A percentile compares a stretch with the other conserved stretches of the same genome.
Conservation (phyloP, 2,329 filamentous ascomycete species). For the Xylaria polymorpha region DNA sequence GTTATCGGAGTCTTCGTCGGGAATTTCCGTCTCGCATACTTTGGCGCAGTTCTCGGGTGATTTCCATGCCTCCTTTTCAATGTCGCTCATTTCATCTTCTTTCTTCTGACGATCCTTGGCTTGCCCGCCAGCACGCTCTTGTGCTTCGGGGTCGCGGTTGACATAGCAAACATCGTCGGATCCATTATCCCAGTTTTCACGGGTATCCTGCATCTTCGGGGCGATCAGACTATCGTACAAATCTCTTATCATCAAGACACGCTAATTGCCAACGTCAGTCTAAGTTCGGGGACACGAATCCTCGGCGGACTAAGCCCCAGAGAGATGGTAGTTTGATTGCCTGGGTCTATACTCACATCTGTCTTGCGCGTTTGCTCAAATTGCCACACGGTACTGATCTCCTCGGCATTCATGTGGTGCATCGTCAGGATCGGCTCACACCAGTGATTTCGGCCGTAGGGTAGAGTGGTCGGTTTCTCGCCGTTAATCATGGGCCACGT, state of each 20-base stretch:
- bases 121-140: constrained; percentile 50
- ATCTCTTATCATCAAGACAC: constrained; percentile 60
- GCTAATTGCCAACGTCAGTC: constrained; percentile 48
- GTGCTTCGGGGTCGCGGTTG: constrained; percentile 53
- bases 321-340: not conserved
- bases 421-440: constrained; percentile 68
- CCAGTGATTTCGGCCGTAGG: constrained; percentile 63
- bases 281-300: not conserved
- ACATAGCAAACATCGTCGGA: constrained; percentile 61
- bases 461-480: constrained; percentile 64
- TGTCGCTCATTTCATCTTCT: constrained; percentile 54
- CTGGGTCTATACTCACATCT: constrained; percentile 50
- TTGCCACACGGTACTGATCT: constrained; percentile 64
- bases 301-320: not conserved
- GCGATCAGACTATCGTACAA: constrained; percentile 62
- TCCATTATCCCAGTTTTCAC: constrained; percentile 65
- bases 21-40: constrained; percentile 59
- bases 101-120: constrained; percentile 53
- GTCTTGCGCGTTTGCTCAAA: constrained; percentile 62
- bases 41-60: constrained; percentile 60
- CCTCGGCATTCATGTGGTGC: constrained; percentile 65
- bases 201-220: constrained; percentile 55
- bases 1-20: constrained; percentile 47
- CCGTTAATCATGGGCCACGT: constrained; percentile 66
- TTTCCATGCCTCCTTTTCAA: constrained; percentile 59